A percentile compares a stretch with the other conserved stretches of the same genome.
phyloP scores from a whole-genome alignment of 1,284 basidiomycete genomes.

The Ustilago crameri region DNA sequence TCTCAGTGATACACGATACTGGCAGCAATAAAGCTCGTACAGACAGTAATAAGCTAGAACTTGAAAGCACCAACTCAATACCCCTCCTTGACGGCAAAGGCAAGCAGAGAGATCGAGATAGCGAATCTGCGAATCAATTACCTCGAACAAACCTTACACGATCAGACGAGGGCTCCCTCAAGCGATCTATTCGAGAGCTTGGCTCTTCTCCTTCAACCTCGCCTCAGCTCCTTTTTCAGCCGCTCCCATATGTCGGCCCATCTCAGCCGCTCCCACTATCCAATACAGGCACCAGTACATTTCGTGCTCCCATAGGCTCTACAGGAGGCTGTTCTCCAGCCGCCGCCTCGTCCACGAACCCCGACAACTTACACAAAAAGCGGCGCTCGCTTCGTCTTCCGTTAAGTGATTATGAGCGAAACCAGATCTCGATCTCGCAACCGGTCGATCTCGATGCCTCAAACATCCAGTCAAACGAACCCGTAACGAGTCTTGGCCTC shows the following conservation, averaged over 20 bases:
- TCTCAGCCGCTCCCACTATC: conserved; percentile 1
- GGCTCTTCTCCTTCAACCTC: conserved; percentile 33
- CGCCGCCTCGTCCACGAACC: not conserved
- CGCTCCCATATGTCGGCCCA: not conserved
- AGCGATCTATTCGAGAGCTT: conserved; percentile 28
- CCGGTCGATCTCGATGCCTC: not conserved
- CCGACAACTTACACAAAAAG: conserved; percentile 22
- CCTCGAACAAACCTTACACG: no score
- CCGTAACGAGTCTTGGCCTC: not conserved
- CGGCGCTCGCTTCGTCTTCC: conserved; percentile 10
- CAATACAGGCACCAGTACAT: not conserved
- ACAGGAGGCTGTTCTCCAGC: not conserved
- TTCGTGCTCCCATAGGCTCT: not conserved
- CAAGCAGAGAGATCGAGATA: not conserved
- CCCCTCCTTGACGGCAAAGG: not conserved
- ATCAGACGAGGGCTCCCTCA: conserved; percentile 5
- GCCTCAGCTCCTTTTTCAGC: conserved; percentile 8
- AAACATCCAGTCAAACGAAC: not conserved
- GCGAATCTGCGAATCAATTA: no score
- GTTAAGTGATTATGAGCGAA: not conserved
- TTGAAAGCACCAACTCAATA: not conserved
- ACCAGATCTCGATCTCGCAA: not conserved
- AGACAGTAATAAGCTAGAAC: no score
- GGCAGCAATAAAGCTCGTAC: no score
- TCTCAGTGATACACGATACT: no score